Evolutionary conservation across 768 basidiomycete genomes (phyloP).

Genomic region (Lentinula aciculospora): DNA sequence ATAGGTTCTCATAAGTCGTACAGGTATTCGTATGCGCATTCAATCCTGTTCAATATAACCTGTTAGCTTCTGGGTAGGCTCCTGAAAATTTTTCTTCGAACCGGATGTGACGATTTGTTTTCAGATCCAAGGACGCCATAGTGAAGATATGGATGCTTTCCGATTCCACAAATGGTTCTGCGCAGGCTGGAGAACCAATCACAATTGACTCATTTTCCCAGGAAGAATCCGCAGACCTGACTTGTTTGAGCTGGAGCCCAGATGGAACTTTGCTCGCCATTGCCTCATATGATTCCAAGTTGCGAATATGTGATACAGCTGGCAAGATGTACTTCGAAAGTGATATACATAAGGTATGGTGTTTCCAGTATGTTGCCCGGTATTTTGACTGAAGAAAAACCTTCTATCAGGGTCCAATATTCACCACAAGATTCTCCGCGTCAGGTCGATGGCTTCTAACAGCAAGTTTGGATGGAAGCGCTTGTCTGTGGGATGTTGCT

Average conservation of each 20-base stretch:
- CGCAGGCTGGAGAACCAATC: slow-evolving; percentile 28
- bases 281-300: slow-evolving; percentile 69
- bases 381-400: slow-evolving; percentile 15
- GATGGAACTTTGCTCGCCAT: slow-evolving; percentile 72
- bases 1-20: background rate
- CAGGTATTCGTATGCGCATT: slow-evolving; percentile 82
- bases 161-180: slow-evolving; percentile 20
- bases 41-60: slow-evolving; percentile 55
- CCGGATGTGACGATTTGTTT: slow-evolving; percentile 10
- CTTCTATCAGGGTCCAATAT: slow-evolving; percentile 69
- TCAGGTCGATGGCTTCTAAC: slow-evolving; percentile 69
- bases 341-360: slow-evolving; percentile 57
- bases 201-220: slow-evolving; percentile 45
- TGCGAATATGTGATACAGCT: slow-evolving; percentile 58
- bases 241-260: slow-evolving; percentile 71
- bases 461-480: slow-evolving; percentile 72
- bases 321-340: slow-evolving; percentile 64
- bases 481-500: slow-evolving; percentile 74
- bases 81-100: slow-evolving; percentile 2
- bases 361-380: background rate
- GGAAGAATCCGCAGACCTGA: slow-evolving; percentile 55
- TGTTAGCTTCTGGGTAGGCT: slow-evolving; percentile 72
- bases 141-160: slow-evolving; percentile 72
- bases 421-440: slow-evolving; percentile 71
- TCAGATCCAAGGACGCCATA: slow-evolving; percentile 70